phyloP scores from a whole-genome alignment of 2,329 filamentous ascomycete species.

The Lasiodiplodia hormozganensis region DNA sequence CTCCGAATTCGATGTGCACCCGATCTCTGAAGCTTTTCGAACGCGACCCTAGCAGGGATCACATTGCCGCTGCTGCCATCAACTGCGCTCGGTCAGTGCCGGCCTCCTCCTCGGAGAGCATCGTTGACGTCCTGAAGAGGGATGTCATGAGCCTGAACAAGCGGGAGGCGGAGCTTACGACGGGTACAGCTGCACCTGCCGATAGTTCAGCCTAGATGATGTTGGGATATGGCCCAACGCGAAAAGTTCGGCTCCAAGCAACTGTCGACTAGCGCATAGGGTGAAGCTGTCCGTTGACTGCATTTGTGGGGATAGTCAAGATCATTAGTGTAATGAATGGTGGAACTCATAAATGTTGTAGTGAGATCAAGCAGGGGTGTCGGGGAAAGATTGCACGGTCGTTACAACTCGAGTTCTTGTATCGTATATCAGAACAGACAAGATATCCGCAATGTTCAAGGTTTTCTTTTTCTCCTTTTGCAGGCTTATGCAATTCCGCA shows the following conservation, averaged over 20 bases:
- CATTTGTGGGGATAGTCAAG: not conserved
- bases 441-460: not conserved
- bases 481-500: not conserved
- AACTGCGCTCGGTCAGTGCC: conserved; percentile 16
- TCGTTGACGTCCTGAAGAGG: conserved; percentile 16
- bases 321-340: not conserved
- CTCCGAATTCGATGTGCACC: conserved; percentile 1
- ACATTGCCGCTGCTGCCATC: conserved; percentile 8
- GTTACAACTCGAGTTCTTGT: conserved; percentile 1
- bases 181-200: not conserved
- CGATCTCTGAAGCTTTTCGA: conserved; percentile 14
- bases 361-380: not conserved
- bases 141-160: conserved; percentile 11
- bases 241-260: not conserved
- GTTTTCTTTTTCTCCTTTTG: not conserved
- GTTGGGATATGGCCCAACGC: not conserved
- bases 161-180: not conserved
- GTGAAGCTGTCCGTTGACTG: not conserved
- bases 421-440: conserved; percentile 4
- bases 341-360: not conserved
- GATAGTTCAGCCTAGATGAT: not conserved
- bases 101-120: conserved; percentile 6
- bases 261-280: not conserved
- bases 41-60: not conserved
- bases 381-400: not conserved